Conservation (phyloP, 805 yeast genomes). For the Candida fluviatilis region DNA sequence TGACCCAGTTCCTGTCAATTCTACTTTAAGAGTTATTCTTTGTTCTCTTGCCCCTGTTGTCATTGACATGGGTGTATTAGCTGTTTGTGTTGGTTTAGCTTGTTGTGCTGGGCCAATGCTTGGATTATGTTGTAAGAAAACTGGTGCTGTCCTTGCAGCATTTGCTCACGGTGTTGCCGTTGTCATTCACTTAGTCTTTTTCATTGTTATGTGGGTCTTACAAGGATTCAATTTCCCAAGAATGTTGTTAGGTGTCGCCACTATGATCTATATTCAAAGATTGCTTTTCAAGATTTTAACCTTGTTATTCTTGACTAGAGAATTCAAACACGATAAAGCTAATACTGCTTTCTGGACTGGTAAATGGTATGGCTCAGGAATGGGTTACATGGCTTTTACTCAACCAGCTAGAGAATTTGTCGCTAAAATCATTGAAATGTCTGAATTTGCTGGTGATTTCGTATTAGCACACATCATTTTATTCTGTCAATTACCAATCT, state of each 20-base stretch:
- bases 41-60: slow-evolving; percentile 90
- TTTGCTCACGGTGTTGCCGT: slow-evolving; percentile 95
- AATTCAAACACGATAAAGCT: slow-evolving; percentile 90
- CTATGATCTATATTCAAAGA: slow-evolving; percentile 86
- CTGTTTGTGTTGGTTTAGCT: slow-evolving; percentile 73
- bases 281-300: slow-evolving; percentile 81
- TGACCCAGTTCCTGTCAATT: slow-evolving; percentile 52
- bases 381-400: slow-evolving; percentile 91
- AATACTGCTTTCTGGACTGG: slow-evolving; percentile 99
- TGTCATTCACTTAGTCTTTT: slow-evolving; percentile 77
- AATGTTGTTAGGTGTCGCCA: slow-evolving; percentile 80
- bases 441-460: slow-evolving; percentile 96
- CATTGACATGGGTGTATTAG: slow-evolving; percentile 80
- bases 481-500: slow-evolving; percentile 84
- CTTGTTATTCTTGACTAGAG: slow-evolving; percentile 78
- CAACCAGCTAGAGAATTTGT: slow-evolving; percentile 95
- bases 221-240: slow-evolving; percentile 89
- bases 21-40: slow-evolving; percentile 65
- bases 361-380: slow-evolving; percentile 94
- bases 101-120: slow-evolving; percentile 98
- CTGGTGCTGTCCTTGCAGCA: slow-evolving; percentile 94
- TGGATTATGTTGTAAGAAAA: slow-evolving; percentile 93
- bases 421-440: slow-evolving; percentile 90
- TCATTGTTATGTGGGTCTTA: slow-evolving; percentile 94
- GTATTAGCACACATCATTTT: slow-evolving; percentile 85